Percentiles rank a stretch among this genome's conserved stretches.
phyloP scores from a whole-genome alignment of 1,139 yeast genomes.

The Entelexis paramagnoliae region DNA sequence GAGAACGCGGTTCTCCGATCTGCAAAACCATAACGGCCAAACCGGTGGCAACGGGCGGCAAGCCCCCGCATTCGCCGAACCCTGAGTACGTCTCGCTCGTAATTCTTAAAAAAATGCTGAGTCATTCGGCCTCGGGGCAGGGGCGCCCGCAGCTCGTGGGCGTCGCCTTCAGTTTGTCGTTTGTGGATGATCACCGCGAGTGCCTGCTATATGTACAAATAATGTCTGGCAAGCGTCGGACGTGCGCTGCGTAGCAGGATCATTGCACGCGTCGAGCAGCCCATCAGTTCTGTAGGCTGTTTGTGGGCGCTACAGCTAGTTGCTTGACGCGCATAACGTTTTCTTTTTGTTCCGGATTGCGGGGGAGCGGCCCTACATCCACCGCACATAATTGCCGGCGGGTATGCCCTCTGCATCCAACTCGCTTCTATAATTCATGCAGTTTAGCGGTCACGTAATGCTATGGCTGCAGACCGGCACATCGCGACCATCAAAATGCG shows the following conservation, averaged over 20 bases:
- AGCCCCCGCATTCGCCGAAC: neutral
- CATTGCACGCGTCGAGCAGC: too few relatives aligned
- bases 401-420: neutral
- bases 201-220: too few relatives aligned
- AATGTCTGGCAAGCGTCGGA: too few relatives aligned
- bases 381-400: neutral
- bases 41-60: conserved; percentile 1
- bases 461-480: neutral
- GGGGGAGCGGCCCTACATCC: conserved; percentile 1
- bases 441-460: neutral
- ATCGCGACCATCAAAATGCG: neutral
- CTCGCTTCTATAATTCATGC: neutral
- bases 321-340: neutral
- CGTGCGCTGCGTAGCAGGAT: too few relatives aligned
- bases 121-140: neutral
- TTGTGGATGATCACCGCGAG: neutral
- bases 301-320: too few relatives aligned
- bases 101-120: neutral
- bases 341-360: neutral
- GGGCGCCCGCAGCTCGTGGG: neutral
- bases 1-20: neutral
- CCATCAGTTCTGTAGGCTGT: too few relatives aligned
- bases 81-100: neutral
- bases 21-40: neutral
- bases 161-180: neutral